Evolutionary conservation across 495 filamentous ascomycete species (phyloP).

Genomic region (Neurospora sp.): DNA sequence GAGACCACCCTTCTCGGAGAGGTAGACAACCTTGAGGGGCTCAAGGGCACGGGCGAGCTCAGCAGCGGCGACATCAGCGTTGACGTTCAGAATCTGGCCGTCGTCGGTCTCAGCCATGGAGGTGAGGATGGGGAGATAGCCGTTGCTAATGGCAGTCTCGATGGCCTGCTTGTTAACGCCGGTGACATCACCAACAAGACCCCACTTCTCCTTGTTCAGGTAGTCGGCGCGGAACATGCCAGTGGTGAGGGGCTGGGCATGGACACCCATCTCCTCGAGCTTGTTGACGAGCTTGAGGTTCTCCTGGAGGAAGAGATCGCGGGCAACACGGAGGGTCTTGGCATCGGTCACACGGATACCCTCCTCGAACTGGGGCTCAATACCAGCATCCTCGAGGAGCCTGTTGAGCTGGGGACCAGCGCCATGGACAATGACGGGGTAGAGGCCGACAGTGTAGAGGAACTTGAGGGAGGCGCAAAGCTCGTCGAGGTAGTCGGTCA

Average conservation of each 20-base stretch:
- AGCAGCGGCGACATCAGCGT: conserved; percentile 92
- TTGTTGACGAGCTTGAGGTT: conserved; percentile 92
- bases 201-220: conserved; percentile 87
- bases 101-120: conserved; percentile 94
- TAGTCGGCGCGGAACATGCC: conserved; percentile 95
- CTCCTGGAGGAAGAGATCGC: conserved; percentile 89
- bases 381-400: conserved; percentile 80
- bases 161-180: conserved; percentile 86
- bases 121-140: conserved; percentile 88
- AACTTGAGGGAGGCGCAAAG: conserved; percentile 82
- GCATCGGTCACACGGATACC: conserved; percentile 93
- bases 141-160: conserved; percentile 82
- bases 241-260: conserved; percentile 82
- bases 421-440: conserved; percentile 92
- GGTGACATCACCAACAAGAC: conserved; percentile 91
- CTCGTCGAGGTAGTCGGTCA: conserved; percentile 87
- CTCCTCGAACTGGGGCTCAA: conserved; percentile 93
- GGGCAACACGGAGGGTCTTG: conserved; percentile 83
- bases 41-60: conserved; percentile 83
- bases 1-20: conserved; percentile 93
- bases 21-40: conserved; percentile 95
- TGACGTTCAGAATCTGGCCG: conserved; percentile 94
- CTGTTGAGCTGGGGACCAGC: conserved; percentile 95
- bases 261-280: conserved; percentile 82
- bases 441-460: conserved; percentile 91